Evolutionary conservation across 352 stramenopile species (phyloP), one percentile per base, ranked within the genome.

Genomic region (Phytopythium helicoides): DNA sequence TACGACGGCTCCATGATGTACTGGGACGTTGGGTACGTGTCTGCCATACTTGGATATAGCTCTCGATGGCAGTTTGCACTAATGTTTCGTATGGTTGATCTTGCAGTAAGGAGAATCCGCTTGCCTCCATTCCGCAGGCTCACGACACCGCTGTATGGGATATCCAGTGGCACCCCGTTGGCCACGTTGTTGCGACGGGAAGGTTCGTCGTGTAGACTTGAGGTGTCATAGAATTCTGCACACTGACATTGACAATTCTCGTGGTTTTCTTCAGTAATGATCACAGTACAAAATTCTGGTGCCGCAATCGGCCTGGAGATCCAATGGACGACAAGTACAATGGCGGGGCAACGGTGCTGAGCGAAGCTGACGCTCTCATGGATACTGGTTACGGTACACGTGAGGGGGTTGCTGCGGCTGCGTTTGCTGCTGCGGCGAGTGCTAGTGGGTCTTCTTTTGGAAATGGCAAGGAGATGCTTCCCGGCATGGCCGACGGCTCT

Each of bases 141-240:
- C 97, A 99, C 65, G 95, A 99, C 45, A 97, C 97, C 53, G 95
- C 96, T 0, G 96, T 99, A 49, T 99, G 96, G 96, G 93, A 98
- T 67, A 96, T 99, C 64, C 92, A 98, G 65, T 99, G 96, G 96
- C 95, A 99, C 72, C 97, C 97, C 9, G 87, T 96, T 18, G 96
- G 97, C 25, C 95, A 99, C 57, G 85, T 98, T 25, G 72, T 99
- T 16, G 96, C 95, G 3, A 98, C 93, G 11, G 97, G 92, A 47
- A 97, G 78, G 75, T 84, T 58, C 39, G 62, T 33, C 28, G 28
- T 10, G 28, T 33, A 10, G 5, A 33, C 5, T 10, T 33, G 28
- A n/a, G n/a, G n/a, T n/a, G n/a, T n/a, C n/a, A n/a, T n/a, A n/a
- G n/a, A n/a, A n/a, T n/a, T n/a, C n/a, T n/a, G n/a, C n/a, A n/a